Conservation (phyloP, 495 filamentous ascomycete genomes). For the Daldinia caldariorum region DNA sequence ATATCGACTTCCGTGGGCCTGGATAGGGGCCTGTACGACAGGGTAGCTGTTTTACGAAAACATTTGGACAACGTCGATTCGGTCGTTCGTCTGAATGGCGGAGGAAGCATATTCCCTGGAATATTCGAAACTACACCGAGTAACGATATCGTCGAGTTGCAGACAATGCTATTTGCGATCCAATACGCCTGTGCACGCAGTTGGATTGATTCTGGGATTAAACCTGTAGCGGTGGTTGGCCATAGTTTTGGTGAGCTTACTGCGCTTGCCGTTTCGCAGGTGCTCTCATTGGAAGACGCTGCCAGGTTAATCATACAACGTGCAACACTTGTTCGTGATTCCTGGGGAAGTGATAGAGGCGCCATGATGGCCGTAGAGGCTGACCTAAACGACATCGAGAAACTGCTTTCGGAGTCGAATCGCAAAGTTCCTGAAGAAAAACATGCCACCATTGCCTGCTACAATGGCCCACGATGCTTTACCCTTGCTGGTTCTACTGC, state of each 20-base stretch:
- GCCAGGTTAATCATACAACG: constrained; percentile 53
- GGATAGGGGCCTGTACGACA: constrained; percentile 50
- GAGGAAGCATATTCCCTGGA: constrained; percentile 56
- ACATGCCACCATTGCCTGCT: constrained; percentile 57
- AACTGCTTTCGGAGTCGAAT: constrained; percentile 43
- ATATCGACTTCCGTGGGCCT: constrained; percentile 57
- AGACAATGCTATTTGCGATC: constrained; percentile 56
- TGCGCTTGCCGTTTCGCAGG: constrained; percentile 54
- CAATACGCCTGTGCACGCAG: constrained; percentile 60
- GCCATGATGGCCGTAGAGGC: constrained; percentile 60
- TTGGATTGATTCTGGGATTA: constrained; percentile 60
- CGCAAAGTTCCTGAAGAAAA: constrained; percentile 23
- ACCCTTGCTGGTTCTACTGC: constrained; percentile 56
- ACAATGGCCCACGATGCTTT: constrained; percentile 60
- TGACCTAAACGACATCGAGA: constrained; percentile 44
- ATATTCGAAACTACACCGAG: constrained; percentile 57
- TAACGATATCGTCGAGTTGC: constrained; percentile 56
- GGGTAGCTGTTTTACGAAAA: constrained; percentile 47
- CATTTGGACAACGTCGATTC: constrained; percentile 57
- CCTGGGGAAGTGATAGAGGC: constrained; percentile 56
- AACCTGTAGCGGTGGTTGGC: constrained; percentile 52
- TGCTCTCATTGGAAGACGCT: constrained; percentile 51
- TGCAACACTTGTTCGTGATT: constrained; percentile 50
- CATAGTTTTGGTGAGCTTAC: constrained; percentile 64
- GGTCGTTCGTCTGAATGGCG: constrained; percentile 45